Conservation (phyloP, 2,329 filamentous ascomycete species). For the Aspergillus quadrilineatus region DNA sequence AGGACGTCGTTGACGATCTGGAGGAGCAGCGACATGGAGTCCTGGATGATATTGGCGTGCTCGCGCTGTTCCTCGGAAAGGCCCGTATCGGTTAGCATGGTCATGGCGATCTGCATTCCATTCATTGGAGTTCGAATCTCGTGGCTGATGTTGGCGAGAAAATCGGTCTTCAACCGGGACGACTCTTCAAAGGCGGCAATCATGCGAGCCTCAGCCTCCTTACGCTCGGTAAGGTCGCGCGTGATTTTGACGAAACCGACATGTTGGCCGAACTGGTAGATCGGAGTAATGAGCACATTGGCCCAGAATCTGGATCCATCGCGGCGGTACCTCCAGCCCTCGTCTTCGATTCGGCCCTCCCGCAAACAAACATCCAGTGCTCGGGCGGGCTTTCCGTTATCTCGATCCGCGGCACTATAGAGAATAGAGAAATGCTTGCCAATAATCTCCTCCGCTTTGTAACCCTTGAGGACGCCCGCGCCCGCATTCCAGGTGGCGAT, state of each 20-base stretch:
- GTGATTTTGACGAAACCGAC: constrained; percentile 62
- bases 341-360: constrained; percentile 58
- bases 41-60: constrained; percentile 57
- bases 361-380: constrained; percentile 55
- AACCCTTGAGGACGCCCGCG: constrained; percentile 58
- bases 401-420: constrained; percentile 54
- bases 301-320: constrained; percentile 62
- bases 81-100: constrained; percentile 56
- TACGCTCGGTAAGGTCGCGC: constrained; percentile 57
- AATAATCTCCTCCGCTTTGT: constrained; percentile 54
- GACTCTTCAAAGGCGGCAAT: constrained; percentile 61
- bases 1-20: constrained; percentile 66
- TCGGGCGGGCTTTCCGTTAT: constrained; percentile 50
- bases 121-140: constrained; percentile 66
- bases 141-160: constrained; percentile 64
- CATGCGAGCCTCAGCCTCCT: constrained; percentile 55
- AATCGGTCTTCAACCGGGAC: constrained; percentile 62
- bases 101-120: constrained; percentile 60
- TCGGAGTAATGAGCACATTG: constrained; percentile 59
- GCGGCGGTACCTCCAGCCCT: constrained; percentile 60
- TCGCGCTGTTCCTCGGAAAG: constrained; percentile 58
- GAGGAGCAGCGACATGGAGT: constrained; percentile 59
- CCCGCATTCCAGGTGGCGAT: constrained; percentile 60
- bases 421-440: constrained; percentile 60
- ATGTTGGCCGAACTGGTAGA: constrained; percentile 54